Percentiles rank a stretch among this genome's conserved stretches.
These are phyloP conservation scores for Neurospora hispaniola DNA, from an alignment of 495 filamentous ascomycete genomes.

Conservation along the genomic window DNA sequence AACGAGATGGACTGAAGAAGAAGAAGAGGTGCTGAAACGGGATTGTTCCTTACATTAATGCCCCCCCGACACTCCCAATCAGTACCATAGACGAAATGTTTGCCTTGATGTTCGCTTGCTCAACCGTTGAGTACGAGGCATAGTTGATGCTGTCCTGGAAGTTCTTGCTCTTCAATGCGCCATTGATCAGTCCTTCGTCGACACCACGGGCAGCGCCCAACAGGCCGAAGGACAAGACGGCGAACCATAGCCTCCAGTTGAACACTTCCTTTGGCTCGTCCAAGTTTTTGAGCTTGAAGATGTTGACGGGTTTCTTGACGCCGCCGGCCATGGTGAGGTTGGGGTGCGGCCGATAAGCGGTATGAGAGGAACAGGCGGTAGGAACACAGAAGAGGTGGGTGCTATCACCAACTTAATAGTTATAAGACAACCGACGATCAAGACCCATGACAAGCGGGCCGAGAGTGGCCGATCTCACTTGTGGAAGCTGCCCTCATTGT, in stretches of 20 bases:
- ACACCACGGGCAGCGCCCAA: conserved; percentile 61
- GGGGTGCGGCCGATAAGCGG: neutral
- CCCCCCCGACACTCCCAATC: conserved; percentile 55
- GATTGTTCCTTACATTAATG: conserved; percentile 40
- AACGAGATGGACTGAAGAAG: neutral
- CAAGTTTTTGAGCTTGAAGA: conserved; percentile 47
- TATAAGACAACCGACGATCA: no score
- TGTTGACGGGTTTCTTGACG: conserved; percentile 54
- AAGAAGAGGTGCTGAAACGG: neutral
- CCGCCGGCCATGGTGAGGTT: conserved; percentile 45
- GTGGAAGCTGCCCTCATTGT: neutral
- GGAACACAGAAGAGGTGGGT: neutral
- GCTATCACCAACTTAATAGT: neutral
- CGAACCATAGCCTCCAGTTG: conserved; percentile 57
- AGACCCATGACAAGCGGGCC: no score
- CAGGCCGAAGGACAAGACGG: conserved; percentile 55
- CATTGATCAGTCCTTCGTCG: conserved; percentile 65
- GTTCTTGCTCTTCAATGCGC: conserved; percentile 50
- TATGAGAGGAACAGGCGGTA: neutral
- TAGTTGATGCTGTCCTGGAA: conserved; percentile 53
- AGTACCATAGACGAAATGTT: conserved; percentile 68
- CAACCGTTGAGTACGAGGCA: conserved; percentile 38
- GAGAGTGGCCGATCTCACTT: neutral
- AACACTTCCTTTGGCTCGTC: conserved; percentile 48
- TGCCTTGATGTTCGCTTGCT: conserved; percentile 50